phyloP scores from a whole-genome alignment of 2,329 filamentous ascomycete species.

The Fusarium dimerum region DNA sequence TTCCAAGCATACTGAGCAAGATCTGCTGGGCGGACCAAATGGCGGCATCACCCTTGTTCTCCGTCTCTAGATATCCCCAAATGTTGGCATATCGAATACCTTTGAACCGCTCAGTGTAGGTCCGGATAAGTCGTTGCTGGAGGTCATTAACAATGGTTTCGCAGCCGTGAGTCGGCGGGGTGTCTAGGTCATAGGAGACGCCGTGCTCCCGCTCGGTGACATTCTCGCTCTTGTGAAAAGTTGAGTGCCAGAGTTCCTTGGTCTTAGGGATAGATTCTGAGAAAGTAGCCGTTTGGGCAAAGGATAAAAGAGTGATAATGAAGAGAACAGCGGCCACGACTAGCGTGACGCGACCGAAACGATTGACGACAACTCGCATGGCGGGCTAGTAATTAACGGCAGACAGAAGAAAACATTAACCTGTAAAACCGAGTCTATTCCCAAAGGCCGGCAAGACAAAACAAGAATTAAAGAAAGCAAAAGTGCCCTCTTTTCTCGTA shows the following conservation, averaged over 20 bases:
- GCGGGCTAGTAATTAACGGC: background rate
- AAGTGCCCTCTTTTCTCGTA: background rate
- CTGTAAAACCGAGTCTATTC: background rate
- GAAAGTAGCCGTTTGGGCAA: slow-evolving; percentile 20
- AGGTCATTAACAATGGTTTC: slow-evolving; percentile 29
- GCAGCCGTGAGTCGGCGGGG: slow-evolving; percentile 19
- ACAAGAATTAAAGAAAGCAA: background rate
- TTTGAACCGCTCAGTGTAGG: slow-evolving; percentile 25
- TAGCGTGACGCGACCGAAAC: slow-evolving; percentile 25
- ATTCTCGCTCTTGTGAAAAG: slow-evolving; percentile 6
- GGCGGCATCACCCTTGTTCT: slow-evolving; percentile 31
- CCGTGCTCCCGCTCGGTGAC: slow-evolving; percentile 11
- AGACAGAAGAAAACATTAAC: background rate
- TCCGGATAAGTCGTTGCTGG: slow-evolving; percentile 27
- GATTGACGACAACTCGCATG: slow-evolving; percentile 14
- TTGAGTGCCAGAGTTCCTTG: slow-evolving; percentile 22
- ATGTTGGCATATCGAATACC: slow-evolving; percentile 31
- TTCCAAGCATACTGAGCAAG: slow-evolving; percentile 27
- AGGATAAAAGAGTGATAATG: slow-evolving; percentile 20
- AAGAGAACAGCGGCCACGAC: slow-evolving; percentile 25
- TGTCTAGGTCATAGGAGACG: slow-evolving; percentile 26
- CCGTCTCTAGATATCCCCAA: slow-evolving; percentile 31
- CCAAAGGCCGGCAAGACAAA: background rate
- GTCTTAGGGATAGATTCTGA: slow-evolving; percentile 16
- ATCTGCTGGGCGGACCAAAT: slow-evolving; percentile 32